Conservation (phyloP, 2,329 filamentous ascomycete species). For the Cordyceps cicadae region DNA sequence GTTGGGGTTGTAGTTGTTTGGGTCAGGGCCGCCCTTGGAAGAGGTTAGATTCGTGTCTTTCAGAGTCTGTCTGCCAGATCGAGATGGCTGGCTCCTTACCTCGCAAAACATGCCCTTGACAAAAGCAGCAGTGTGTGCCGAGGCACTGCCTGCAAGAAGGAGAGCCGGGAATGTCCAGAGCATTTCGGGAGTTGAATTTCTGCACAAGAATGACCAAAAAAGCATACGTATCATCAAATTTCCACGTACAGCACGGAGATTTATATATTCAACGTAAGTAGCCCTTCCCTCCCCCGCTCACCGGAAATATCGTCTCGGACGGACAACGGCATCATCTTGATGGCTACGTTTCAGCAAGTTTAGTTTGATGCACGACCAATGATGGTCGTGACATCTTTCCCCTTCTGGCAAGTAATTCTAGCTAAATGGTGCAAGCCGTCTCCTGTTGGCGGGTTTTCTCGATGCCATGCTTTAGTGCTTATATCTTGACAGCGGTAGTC, state of each 20-base stretch:
- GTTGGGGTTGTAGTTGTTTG: slow-evolving; percentile 30
- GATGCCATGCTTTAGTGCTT: slow-evolving; percentile 3
- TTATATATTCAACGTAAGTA: neutral
- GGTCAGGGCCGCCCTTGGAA: slow-evolving; percentile 23
- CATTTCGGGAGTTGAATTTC: neutral
- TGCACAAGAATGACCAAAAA: neutral
- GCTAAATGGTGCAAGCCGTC: neutral
- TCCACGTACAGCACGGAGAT: neutral
- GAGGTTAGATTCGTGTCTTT: neutral
- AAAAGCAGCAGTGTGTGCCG: slow-evolving; percentile 16
- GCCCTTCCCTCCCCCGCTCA: neutral
- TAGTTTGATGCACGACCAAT: neutral
- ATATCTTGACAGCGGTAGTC: neutral
- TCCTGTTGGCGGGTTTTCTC: neutral
- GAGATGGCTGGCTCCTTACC: neutral
- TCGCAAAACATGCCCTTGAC: slow-evolving; percentile 19
- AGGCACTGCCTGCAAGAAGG: slow-evolving; percentile 13
- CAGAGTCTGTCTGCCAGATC: neutral
- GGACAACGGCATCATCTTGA: neutral
- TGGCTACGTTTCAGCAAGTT: neutral
- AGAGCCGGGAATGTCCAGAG: slow-evolving; percentile 10
- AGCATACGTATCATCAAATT: neutral
- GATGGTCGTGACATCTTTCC: neutral
- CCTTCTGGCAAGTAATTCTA: neutral
- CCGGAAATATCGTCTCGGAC: neutral